These are phyloP conservation scores for Plectranthus barbatus DNA, from an alignment of 257 asterid species.

Conservation along the genomic window DNA sequence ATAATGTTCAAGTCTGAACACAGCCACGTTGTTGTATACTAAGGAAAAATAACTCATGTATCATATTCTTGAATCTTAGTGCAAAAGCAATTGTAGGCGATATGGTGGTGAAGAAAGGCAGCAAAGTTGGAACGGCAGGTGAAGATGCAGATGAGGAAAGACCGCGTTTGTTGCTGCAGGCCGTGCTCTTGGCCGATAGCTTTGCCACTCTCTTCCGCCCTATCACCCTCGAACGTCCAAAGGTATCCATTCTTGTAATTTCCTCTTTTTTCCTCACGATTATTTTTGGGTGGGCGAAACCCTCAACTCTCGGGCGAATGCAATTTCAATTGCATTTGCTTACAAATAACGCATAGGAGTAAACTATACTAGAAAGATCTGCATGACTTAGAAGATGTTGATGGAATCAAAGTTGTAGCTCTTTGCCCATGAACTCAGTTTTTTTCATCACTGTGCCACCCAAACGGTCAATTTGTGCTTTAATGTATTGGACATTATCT, in stretches of 20 bases:
- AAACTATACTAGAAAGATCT: background rate
- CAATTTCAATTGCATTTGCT: background rate
- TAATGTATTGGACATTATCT: background rate
- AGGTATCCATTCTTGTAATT: slow-evolving; percentile 29
- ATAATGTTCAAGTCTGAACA: background rate
- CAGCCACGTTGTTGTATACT: background rate
- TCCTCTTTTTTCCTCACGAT: background rate
- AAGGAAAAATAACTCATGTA: background rate
- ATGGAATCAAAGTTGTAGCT: background rate
- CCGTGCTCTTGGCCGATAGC: slow-evolving; percentile 88
- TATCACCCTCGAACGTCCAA: slow-evolving; percentile 90
- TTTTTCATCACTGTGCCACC: background rate
- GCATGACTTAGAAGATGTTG: background rate
- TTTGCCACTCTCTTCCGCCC: slow-evolving; percentile 95
- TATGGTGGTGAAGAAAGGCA: slow-evolving; percentile 82
- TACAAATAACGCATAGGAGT: background rate
- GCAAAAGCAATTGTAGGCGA: background rate
- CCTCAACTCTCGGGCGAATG: background rate
- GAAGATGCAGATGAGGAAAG: slow-evolving; percentile 73
- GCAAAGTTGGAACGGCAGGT: slow-evolving; percentile 34
- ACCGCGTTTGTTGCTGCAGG: slow-evolving; percentile 71
- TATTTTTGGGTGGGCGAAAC: background rate
- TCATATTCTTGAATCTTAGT: background rate
- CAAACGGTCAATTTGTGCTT: background rate
- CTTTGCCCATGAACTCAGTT: background rate